phyloP scores from a whole-genome alignment of 208 protist species.

The Leishmania major region DNA sequence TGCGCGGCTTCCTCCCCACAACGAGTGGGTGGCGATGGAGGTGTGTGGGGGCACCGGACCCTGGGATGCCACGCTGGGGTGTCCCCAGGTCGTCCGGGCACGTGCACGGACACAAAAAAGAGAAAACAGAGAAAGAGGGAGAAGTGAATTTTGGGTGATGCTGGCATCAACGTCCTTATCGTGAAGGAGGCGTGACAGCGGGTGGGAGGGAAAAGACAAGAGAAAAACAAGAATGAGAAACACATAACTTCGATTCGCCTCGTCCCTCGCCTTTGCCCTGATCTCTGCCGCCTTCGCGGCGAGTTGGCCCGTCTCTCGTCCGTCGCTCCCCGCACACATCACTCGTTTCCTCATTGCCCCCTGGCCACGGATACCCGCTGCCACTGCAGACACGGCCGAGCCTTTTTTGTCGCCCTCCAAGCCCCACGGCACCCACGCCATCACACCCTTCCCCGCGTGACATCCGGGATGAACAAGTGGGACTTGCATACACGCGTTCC shows the following conservation, averaged over 20 bases:
- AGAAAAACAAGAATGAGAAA: conserved; percentile 5
- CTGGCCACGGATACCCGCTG: not conserved
- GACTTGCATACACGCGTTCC: not conserved
- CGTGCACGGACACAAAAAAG: not conserved
- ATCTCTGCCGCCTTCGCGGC: not conserved
- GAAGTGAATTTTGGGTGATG: not conserved
- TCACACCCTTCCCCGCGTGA: not conserved
- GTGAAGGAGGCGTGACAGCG: conserved; percentile 1
- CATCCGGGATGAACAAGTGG: not conserved
- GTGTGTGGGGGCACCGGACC: no score
- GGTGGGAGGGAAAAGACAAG: not conserved
- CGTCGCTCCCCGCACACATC: not conserved
- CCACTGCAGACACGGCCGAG: not conserved
- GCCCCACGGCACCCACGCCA: not conserved
- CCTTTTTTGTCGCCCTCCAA: not conserved
- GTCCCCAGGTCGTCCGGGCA: not conserved
- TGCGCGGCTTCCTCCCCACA: no score
- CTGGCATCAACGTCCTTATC: not conserved
- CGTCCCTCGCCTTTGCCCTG: not conserved
- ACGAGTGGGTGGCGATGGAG: no score
- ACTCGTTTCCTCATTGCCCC: no score
- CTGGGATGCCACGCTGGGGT: no score
- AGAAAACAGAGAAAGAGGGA: not conserved
- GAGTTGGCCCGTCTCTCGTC: not conserved
- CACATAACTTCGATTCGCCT: not conserved